Conservation (phyloP, 1,284 basidiomycete genomes). For the Irpex sp. region DNA sequence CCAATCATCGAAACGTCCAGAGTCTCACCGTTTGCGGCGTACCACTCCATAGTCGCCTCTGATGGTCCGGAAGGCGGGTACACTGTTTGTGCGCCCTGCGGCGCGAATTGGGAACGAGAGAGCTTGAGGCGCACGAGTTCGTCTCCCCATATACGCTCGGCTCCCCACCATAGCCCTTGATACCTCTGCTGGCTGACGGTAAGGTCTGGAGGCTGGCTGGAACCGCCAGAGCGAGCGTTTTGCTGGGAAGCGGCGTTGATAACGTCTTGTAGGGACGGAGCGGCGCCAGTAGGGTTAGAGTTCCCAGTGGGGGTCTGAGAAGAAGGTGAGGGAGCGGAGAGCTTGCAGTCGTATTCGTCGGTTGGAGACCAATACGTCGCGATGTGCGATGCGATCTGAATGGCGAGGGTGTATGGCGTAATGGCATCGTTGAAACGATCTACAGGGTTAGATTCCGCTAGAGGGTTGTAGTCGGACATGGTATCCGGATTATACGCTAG, state of each 20-base stretch:
- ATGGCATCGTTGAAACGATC: conserved; percentile 41
- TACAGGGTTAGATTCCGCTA: conserved; percentile 17
- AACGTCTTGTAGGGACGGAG: conserved; percentile 16
- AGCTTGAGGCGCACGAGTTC: conserved; percentile 81
- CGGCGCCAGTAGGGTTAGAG: background rate
- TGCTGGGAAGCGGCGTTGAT: conserved; percentile 10
- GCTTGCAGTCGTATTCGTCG: conserved; percentile 65
- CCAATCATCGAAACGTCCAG: conserved; percentile 37
- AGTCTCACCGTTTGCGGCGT: conserved; percentile 16
- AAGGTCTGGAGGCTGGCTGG: conserved; percentile 16
- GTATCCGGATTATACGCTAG: conserved; percentile 40
- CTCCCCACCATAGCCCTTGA: conserved; percentile 87
- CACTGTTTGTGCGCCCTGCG: conserved; percentile 54
- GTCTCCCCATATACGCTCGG: conserved; percentile 84
- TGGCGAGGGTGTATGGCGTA: conserved; percentile 59
- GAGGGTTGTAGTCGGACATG: conserved; percentile 49
- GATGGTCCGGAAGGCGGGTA: conserved; percentile 58
- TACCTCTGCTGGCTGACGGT: conserved; percentile 50
- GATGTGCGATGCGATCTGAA: conserved; percentile 61
- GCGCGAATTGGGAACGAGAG: conserved; percentile 59
- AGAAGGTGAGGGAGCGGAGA: conserved; percentile 21
- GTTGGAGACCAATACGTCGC: conserved; percentile 64
- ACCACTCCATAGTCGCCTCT: conserved; percentile 31
- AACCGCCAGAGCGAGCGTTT: conserved; percentile 8
- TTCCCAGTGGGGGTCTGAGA: background rate